Percentiles rank a stretch among this genome's conserved stretches.
Conservation (phyloP, 1,284 basidiomycete species). For the Sanghuangporus sanghuang region DNA sequence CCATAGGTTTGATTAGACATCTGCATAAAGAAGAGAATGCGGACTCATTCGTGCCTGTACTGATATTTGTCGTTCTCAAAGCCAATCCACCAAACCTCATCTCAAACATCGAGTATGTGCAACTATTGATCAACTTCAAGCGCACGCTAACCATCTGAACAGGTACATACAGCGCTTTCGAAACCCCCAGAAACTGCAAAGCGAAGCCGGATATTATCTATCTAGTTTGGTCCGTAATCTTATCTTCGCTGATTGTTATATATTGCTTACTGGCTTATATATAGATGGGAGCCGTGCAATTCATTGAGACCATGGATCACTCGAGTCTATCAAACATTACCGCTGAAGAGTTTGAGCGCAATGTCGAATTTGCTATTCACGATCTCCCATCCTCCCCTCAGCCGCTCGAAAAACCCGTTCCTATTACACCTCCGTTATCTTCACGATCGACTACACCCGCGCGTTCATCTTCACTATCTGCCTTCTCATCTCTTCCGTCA, state of each 20-base stretch:
- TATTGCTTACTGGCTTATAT: not conserved
- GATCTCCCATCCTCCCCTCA: conserved; percentile 54
- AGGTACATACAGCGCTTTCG: conserved; percentile 96
- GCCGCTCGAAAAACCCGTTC: conserved; percentile 20
- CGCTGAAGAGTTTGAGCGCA: conserved; percentile 88
- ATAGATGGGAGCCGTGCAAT: conserved; percentile 87
- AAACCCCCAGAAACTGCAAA: conserved; percentile 83
- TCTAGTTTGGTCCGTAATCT: conserved; percentile 73
- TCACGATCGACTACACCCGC: conserved; percentile 23
- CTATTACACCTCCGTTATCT: conserved; percentile 11
- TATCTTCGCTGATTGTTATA: not conserved
- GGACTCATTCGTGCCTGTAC: conserved; percentile 90
- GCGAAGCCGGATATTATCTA: conserved; percentile 96
- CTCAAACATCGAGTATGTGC: conserved; percentile 87
- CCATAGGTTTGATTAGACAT: conserved; percentile 83
- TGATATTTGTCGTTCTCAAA: conserved; percentile 92
- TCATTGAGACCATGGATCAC: conserved; percentile 97
- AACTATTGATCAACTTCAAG: not conserved
- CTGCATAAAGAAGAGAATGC: conserved; percentile 75
- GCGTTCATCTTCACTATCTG: conserved; percentile 20
- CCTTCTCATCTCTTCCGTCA: not conserved
- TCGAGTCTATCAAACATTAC: conserved; percentile 88
- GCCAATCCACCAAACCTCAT: conserved; percentile 91
- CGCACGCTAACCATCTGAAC: not conserved
- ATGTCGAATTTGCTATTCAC: conserved; percentile 83